Evolutionary conservation across 1,139 yeast genomes (phyloP).

Genomic region (Scheffersomyces illinoinensis): DNA sequence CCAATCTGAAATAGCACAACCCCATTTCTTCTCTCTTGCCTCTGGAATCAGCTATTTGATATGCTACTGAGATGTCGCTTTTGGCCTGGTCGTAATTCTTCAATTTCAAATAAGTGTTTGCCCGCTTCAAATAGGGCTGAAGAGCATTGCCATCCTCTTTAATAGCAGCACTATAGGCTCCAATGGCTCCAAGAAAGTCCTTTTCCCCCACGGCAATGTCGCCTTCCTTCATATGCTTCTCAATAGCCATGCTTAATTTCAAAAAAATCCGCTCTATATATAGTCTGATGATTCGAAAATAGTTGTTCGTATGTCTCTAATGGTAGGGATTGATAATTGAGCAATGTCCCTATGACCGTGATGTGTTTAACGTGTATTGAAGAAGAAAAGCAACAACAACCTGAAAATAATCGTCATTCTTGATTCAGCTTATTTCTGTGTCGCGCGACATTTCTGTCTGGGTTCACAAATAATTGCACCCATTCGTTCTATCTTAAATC

Average conservation of each 20-base stretch:
- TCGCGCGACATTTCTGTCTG: not conserved
- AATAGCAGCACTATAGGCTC: slow-evolving; percentile 31
- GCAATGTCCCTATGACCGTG: not conserved
- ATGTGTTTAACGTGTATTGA: too few relatives aligned
- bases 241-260: slow-evolving; percentile 38
- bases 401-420: not conserved
- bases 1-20: slow-evolving; percentile 60
- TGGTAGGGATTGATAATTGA: not conserved
- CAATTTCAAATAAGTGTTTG: slow-evolving; percentile 58
- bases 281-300: not conserved
- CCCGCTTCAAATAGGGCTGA: slow-evolving; percentile 52
- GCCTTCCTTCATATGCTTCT: slow-evolving; percentile 36
- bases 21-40: slow-evolving; percentile 58
- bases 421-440: not conserved
- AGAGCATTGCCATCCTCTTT: slow-evolving; percentile 49
- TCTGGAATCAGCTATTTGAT: slow-evolving; percentile 50
- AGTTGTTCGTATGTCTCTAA: not conserved
- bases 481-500: not conserved
- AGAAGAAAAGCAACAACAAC: not conserved
- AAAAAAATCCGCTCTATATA: not conserved
- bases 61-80: slow-evolving; percentile 55
- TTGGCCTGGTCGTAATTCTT: slow-evolving; percentile 52
- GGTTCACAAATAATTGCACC: not conserved
- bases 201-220: slow-evolving; percentile 29
- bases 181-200: slow-evolving; percentile 41